These are phyloP conservation scores for Perilla frutescens DNA, from an alignment of 257 asterid species.

Conservation along the genomic window DNA sequence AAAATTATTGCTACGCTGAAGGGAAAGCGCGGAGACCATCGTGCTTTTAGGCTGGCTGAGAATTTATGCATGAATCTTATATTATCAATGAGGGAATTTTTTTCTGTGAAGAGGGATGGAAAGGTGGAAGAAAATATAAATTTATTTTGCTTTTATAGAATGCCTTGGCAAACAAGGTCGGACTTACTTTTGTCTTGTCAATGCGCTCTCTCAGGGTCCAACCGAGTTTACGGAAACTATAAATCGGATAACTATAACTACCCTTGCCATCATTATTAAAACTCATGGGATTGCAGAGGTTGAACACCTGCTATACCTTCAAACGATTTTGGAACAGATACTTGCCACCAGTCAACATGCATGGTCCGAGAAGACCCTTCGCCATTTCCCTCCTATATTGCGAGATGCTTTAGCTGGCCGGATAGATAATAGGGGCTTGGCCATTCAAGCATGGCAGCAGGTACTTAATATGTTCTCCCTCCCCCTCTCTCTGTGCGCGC, in stretches of 20 bases:
- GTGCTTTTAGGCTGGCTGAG: constrained; percentile 90
- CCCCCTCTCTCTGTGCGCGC: background rate
- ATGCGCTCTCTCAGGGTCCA: constrained; percentile 76
- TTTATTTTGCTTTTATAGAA: constrained; percentile 27
- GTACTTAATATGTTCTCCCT: constrained; percentile 45
- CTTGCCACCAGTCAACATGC: constrained; percentile 93
- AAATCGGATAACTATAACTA: constrained; percentile 80
- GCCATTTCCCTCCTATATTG: constrained; percentile 80
- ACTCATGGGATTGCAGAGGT: constrained; percentile 97
- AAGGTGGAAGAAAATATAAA: constrained; percentile 61
- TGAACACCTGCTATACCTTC: constrained; percentile 88
- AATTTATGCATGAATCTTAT: constrained; percentile 94
- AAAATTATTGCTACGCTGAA: constrained; percentile 85
- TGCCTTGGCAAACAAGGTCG: constrained; percentile 33
- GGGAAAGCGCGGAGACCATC: constrained; percentile 98
- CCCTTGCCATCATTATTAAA: constrained; percentile 87
- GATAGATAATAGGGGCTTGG: constrained; percentile 78
- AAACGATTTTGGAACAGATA: constrained; percentile 93
- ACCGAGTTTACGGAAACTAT: constrained; percentile 96
- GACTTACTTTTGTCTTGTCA: constrained; percentile 39
- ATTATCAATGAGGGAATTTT: constrained; percentile 88
- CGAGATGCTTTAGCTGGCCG: constrained; percentile 90
- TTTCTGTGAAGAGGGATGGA: constrained; percentile 91
- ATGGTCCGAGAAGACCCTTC: constrained; percentile 98
- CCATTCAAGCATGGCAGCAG: constrained; percentile 96